Evolutionary conservation across 192 early-diverging fungal species (phyloP).

Genomic region (Backusella morwellensis): DNA sequence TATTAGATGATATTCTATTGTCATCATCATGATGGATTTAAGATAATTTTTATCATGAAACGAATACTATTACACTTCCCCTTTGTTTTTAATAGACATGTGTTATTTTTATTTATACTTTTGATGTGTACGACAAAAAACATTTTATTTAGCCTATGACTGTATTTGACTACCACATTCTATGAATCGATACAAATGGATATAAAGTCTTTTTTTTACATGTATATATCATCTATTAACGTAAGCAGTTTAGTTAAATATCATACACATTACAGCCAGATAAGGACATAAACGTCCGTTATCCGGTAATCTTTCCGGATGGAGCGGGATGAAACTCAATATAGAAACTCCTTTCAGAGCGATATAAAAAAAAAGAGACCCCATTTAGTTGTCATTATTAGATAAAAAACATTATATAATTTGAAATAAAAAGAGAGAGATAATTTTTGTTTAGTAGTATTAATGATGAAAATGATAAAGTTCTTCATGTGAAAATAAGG

Average conservation of each 20-base stretch:
- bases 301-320: background rate
- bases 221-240: too few relatives aligned
- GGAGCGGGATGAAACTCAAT: slow-evolving; percentile 34
- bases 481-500: background rate
- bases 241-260: background rate
- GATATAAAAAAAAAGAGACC: background rate
- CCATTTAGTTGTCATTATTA: background rate
- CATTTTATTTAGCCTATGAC: too few relatives aligned
- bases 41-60: too few relatives aligned
- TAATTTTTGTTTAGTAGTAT: background rate
- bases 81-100: too few relatives aligned
- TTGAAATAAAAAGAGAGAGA: background rate
- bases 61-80: too few relatives aligned
- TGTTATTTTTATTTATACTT: too few relatives aligned
- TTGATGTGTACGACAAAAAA: too few relatives aligned
- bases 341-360: slow-evolving; percentile 52
- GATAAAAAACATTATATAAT: background rate
- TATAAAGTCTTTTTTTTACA: too few relatives aligned
- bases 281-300: background rate
- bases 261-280: background rate
- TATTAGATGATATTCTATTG: too few relatives aligned
- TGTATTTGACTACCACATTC: too few relatives aligned
- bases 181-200: too few relatives aligned
- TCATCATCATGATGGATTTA: too few relatives aligned
- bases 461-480: background rate